Evolutionary conservation across 2,329 filamentous ascomycete species (phyloP).

Genomic region (Emergomyces africanus): DNA sequence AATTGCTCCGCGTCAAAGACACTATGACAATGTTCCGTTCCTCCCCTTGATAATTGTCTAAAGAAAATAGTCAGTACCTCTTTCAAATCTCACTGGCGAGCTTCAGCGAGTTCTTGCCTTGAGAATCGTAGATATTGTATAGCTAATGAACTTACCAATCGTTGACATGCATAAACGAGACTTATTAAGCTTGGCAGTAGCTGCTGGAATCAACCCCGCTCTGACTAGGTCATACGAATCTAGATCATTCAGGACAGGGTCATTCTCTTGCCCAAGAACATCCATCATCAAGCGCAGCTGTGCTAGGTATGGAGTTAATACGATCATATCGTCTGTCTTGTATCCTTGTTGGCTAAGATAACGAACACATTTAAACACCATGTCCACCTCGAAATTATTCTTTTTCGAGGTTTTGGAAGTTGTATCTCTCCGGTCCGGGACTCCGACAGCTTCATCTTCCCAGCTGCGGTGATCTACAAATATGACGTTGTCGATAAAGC

Average conservation of each 20-base stretch:
- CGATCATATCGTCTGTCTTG: constrained; percentile 48
- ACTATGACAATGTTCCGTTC: constrained; percentile 60
- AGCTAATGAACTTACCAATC: constrained; percentile 41
- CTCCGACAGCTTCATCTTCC: constrained; percentile 35
- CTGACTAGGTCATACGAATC: constrained; percentile 51
- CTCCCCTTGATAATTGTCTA: constrained; percentile 69
- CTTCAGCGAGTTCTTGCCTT: too few relatives aligned
- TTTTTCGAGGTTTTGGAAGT: constrained; percentile 42
- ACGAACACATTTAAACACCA: constrained; percentile 51
- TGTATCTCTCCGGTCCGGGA: constrained; percentile 41
- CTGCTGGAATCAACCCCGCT: constrained; percentile 48
- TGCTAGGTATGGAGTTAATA: constrained; percentile 50
- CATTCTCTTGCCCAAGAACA: constrained; percentile 42
- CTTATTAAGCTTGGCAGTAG: constrained; percentile 40
- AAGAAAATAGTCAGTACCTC: constrained; percentile 2
- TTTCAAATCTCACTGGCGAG: background rate
- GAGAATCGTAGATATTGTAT: background rate
- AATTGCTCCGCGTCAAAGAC: constrained; percentile 56
- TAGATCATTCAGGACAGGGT: constrained; percentile 55
- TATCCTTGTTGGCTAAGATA: constrained; percentile 64
- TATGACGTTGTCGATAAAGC: constrained; percentile 47
- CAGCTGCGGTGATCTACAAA: constrained; percentile 52
- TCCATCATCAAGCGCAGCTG: constrained; percentile 40
- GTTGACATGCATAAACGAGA: constrained; percentile 50
- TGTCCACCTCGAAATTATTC: constrained; percentile 53